A percentile compares a stretch with the other conserved stretches of the same genome.
Conservation (phyloP, 768 basidiomycete genomes). For the Pluteus cervinus region DNA sequence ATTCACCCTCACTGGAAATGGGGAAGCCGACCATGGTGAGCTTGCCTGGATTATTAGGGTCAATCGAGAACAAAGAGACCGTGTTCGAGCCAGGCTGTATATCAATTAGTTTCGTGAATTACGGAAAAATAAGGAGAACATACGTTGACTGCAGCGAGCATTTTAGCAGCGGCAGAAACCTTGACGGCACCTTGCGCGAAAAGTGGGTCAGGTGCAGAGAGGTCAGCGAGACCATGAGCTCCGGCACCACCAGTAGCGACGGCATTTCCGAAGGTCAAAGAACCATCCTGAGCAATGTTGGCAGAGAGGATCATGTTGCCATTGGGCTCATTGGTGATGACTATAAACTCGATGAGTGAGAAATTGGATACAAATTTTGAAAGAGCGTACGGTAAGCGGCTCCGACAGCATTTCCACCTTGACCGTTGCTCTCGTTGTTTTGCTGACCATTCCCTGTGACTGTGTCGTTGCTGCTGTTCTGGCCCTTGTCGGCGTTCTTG, state of each 20-base stretch:
- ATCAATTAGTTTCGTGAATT: not conserved
- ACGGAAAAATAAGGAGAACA: conserved; percentile 2
- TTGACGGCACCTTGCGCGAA: conserved; percentile 38
- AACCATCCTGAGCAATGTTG: not conserved
- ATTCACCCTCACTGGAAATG: conserved; percentile 3
- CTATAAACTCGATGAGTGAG: conserved; percentile 17
- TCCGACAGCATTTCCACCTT: conserved; percentile 14
- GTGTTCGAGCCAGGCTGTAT: conserved; percentile 43
- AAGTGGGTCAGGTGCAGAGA: conserved; percentile 31
- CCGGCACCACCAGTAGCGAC: conserved; percentile 28
- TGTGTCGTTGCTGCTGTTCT: too few relatives aligned
- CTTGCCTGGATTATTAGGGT: conserved; percentile 3
- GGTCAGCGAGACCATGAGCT: conserved; percentile 24
- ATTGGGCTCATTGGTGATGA: conserved; percentile 42
- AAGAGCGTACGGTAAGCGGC: conserved; percentile 20
- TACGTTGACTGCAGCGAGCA: conserved; percentile 31
- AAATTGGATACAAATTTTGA: not conserved
- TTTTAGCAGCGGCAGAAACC: conserved; percentile 24
- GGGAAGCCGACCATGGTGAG: conserved; percentile 2
- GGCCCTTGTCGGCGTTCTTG: too few relatives aligned
- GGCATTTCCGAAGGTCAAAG: conserved; percentile 20
- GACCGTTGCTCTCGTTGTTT: too few relatives aligned
- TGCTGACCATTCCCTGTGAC: too few relatives aligned
- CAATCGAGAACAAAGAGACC: conserved; percentile 12
- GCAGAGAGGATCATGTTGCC: conserved; percentile 23